These are phyloP conservation scores for Lichtheimia corymbifera DNA, from an alignment of 371 early-diverging fungal species.

Conservation along the genomic window DNA sequence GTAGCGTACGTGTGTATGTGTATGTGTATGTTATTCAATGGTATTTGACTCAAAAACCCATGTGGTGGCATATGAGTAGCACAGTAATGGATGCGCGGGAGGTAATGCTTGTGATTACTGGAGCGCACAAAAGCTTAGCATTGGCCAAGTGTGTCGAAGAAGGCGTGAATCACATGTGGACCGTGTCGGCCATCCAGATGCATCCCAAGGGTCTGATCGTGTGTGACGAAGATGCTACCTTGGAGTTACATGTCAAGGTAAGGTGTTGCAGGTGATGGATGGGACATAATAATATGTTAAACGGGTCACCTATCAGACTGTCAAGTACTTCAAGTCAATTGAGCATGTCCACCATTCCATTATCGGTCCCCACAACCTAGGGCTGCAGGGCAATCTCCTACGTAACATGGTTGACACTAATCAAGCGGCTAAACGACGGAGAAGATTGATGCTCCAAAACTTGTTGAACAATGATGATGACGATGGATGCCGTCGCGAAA, in stretches of 20 bases:
- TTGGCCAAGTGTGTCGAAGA: conserved; percentile 87
- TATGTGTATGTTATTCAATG: neutral
- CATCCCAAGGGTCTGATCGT: conserved; percentile 87
- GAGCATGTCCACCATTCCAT: conserved; percentile 81
- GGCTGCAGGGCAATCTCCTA: conserved; percentile 62
- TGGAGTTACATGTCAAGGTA: conserved; percentile 86
- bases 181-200: conserved; percentile 87
- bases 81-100: conserved; percentile 89
- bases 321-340: conserved; percentile 84
- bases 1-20: conserved; percentile 64
- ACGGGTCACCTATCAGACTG: conserved; percentile 50
- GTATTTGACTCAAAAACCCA: neutral
- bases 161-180: conserved; percentile 91
- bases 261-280: neutral
- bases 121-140: conserved; percentile 75
- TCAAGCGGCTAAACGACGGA: conserved; percentile 40
- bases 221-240: conserved; percentile 89
- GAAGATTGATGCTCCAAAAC: conserved; percentile 44
- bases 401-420: conserved; percentile 46
- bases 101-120: conserved; percentile 83
- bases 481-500: neutral
- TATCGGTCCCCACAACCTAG: conserved; percentile 73
- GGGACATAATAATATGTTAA: conserved; percentile 33
- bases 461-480: conserved; percentile 40
- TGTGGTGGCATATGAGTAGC: conserved; percentile 29